phyloP scores from a whole-genome alignment of 2,329 filamentous ascomycete genomes.

The Fusarium abutilonis region DNA sequence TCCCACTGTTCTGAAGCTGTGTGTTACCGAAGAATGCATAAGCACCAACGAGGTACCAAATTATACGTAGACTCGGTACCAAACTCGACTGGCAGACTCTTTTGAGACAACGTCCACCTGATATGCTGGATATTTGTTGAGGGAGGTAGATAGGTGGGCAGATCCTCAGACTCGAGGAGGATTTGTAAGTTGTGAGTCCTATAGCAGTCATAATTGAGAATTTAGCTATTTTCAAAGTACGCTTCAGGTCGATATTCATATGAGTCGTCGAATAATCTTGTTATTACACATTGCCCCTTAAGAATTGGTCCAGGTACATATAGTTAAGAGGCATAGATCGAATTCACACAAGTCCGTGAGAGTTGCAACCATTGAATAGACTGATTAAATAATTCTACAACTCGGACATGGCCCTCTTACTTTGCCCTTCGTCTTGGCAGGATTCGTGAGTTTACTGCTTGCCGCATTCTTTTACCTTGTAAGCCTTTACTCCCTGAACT shows the following conservation, averaged over 20 bases:
- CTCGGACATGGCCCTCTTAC: neutral
- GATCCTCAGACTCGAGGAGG: constrained; percentile 17
- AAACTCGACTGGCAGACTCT: constrained; percentile 6
- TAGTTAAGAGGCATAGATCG: too few relatives aligned
- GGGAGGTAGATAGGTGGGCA: neutral
- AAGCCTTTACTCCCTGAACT: neutral
- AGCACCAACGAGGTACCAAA: neutral
- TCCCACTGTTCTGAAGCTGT: too few relatives aligned
- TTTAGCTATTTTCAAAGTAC: too few relatives aligned
- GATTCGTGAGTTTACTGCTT: neutral
- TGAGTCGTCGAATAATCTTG: too few relatives aligned
- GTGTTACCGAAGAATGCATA: too few relatives aligned
- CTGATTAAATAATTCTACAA: too few relatives aligned
- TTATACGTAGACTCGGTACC: neutral
- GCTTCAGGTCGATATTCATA: too few relatives aligned
- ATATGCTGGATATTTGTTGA: neutral
- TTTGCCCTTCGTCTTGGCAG: neutral
- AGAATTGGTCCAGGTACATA: too few relatives aligned
- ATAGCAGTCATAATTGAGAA: too few relatives aligned
- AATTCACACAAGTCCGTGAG: too few relatives aligned
- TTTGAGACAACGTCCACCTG: neutral
- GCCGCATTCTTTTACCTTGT: neutral
- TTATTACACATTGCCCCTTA: too few relatives aligned
- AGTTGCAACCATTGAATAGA: too few relatives aligned
- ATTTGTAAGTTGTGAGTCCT: constrained; percentile 16